Evolutionary conservation across 306 rosid species (phyloP), one percentile per base, ranked within the genome.

Genomic region (Cyamopsis tetragonoloba): DNA sequence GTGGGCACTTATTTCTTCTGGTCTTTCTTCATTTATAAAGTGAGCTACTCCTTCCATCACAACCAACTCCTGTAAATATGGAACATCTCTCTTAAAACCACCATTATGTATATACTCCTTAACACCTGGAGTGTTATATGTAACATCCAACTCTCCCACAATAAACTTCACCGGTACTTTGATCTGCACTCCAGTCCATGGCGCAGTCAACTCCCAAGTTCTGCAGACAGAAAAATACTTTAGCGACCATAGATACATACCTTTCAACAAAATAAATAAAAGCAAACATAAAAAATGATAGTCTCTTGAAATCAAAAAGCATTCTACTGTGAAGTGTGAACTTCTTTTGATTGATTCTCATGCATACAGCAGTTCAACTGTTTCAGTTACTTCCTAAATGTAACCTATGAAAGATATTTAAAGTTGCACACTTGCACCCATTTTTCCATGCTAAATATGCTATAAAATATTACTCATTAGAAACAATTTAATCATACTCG

Each of bases 191-290:
- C 84, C 78, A 6, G 90, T 82, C 95, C 95, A 88, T 1, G 86
- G 70, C 4, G 85, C 96, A 0, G 80, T 86, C 27, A 88, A 80
- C 71, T 88, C 96, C 96, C 96, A 88, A 62, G 75, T 84, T 78
- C 96, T 88, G 88, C 84, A 81, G 7, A 51, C 39, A 81, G n/a
- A 35, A 66, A 38, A 26, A 53, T 22, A 54, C 59, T 44, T 70
- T 22, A 30, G 61, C 11, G 1, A 37, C 6, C 22, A 65, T 23
- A 23, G 9, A 49, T 23, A 15, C 20, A 61, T 18, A 20, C 28
- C 23, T 54, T 46, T 43, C 26, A 51, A 4, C 65, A 31, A 64
- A 53, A 63, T 32, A 50, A 19, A 24, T 14, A 14, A 14, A 22
- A 13, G 62, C 60, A 12, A 49, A 14, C 54, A 47, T 18, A 9